Evolutionary conservation across 805 yeast genomes (phyloP).

Genomic region (Candida hungchunana): DNA sequence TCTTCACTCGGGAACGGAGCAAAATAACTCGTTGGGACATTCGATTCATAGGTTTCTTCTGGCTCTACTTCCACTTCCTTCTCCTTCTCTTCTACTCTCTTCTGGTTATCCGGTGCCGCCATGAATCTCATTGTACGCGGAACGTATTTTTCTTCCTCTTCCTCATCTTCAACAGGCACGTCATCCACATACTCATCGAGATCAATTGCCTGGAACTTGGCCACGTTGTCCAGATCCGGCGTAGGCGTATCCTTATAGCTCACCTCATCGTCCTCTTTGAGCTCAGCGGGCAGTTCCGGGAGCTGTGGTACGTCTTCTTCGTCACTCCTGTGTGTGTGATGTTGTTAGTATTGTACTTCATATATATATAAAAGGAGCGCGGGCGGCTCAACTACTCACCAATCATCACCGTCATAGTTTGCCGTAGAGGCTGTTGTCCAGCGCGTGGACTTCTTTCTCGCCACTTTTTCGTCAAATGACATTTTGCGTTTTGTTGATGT

Average conservation of each 20-base stretch:
- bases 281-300: conserved; percentile 8
- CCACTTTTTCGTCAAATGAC: conserved; percentile 26
- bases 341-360: background rate
- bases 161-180: conserved; percentile 7
- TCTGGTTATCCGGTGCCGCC: background rate
- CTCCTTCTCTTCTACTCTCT: background rate
- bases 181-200: conserved; percentile 15
- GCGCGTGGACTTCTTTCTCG: conserved; percentile 35
- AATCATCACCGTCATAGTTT: conserved; percentile 38
- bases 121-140: background rate
- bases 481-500: background rate
- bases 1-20: conserved; percentile 15
- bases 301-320: conserved; percentile 14
- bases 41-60: conserved; percentile 10
- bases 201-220: conserved; percentile 23
- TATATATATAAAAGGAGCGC: background rate
- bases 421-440: conserved; percentile 39
- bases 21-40: conserved; percentile 13
- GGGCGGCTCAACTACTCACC: conserved; percentile 22
- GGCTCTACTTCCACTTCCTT: conserved; percentile 4
- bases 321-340: conserved; percentile 14
- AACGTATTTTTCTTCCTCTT: too few species aligned
- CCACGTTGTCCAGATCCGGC: conserved; percentile 3
- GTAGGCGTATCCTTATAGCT: conserved; percentile 10
- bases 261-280: conserved; percentile 5